Conservation (phyloP, 164 flowering plant species). For the Aristolochia contorta region DNA sequence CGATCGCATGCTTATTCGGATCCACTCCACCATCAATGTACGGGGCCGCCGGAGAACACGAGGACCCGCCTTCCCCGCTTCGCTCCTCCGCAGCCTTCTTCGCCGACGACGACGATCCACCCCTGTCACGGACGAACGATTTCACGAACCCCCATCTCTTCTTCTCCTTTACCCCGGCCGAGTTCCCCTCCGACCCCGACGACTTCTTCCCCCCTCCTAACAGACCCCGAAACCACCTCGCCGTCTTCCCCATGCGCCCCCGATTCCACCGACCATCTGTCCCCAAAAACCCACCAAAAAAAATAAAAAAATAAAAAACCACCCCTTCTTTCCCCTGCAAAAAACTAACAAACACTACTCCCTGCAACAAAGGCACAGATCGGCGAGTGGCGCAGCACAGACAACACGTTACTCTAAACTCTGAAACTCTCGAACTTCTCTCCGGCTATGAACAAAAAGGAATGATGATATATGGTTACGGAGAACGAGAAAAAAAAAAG, state of each 20-base stretch:
- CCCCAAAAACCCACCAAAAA: not conserved
- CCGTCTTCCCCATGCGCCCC: slow-evolving; percentile 52
- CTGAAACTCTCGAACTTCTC: too few species aligned
- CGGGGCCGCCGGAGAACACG: not conserved
- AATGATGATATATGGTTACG: too few species aligned
- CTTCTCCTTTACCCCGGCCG: slow-evolving; percentile 22
- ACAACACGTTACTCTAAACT: too few species aligned
- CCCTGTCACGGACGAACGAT: slow-evolving; percentile 22
- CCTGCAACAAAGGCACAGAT: not conserved
- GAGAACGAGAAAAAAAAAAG: too few species aligned
- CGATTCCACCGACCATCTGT: not conserved
- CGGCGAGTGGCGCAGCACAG: not conserved
- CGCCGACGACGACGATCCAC: slow-evolving; percentile 1
- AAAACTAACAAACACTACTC: too few species aligned
- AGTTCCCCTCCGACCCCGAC: slow-evolving; percentile 17
- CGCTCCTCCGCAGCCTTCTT: not conserved
- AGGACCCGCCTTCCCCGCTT: slow-evolving; percentile 3
- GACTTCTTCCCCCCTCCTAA: slow-evolving; percentile 22
- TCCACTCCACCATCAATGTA: slow-evolving; percentile 16
- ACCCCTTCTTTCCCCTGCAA: too few species aligned
- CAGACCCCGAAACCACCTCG: slow-evolving; percentile 43
- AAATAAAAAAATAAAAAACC: not conserved
- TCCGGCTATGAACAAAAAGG: too few species aligned
- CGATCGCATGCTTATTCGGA: slow-evolving; percentile 48
- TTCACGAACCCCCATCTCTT: slow-evolving; percentile 51